phyloP scores from a whole-genome alignment of 371 early-diverging fungal genomes.

The Syncephalastrum monosporum region DNA sequence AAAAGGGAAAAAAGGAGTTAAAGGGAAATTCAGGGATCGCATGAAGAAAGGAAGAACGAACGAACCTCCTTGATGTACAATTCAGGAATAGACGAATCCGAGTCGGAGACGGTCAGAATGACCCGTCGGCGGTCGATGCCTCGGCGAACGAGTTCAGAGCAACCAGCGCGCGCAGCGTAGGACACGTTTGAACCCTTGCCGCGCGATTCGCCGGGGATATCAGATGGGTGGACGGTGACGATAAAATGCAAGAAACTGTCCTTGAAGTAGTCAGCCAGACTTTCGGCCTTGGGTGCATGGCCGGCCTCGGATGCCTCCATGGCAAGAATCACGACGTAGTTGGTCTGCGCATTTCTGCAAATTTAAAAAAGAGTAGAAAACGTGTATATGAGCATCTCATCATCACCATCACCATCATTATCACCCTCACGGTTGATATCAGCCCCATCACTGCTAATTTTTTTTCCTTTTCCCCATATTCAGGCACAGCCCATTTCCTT shows the following conservation, averaged over 20 bases:
- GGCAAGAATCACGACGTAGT: slow-evolving; percentile 65
- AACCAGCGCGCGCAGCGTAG: slow-evolving; percentile 59
- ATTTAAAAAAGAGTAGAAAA: slow-evolving; percentile 1
- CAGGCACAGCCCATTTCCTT: too few relatives aligned
- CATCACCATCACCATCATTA: slow-evolving; percentile 1
- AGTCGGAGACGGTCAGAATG: slow-evolving; percentile 60
- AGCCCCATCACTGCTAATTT: background rate
- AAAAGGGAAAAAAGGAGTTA: background rate
- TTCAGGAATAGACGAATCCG: slow-evolving; percentile 47
- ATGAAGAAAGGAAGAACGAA: background rate
- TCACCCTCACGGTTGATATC: slow-evolving; percentile 7
- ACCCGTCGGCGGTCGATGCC: slow-evolving; percentile 45
- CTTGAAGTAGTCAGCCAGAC: slow-evolving; percentile 50
- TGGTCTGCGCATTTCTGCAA: slow-evolving; percentile 33
- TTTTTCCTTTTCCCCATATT: background rate
- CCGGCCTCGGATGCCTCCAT: slow-evolving; percentile 76
- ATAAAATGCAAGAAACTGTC: slow-evolving; percentile 44
- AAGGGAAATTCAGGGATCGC: too few relatives aligned
- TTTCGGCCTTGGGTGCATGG: slow-evolving; percentile 56
- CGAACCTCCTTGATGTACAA: slow-evolving; percentile 40
- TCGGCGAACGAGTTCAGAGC: slow-evolving; percentile 24
- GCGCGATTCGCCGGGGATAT: slow-evolving; percentile 69
- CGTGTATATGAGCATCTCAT: background rate
- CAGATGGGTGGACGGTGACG: slow-evolving; percentile 69
- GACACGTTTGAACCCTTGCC: slow-evolving; percentile 79